Conservation (phyloP, 306 rosid genomes). For the Arachis stenosperma region DNA sequence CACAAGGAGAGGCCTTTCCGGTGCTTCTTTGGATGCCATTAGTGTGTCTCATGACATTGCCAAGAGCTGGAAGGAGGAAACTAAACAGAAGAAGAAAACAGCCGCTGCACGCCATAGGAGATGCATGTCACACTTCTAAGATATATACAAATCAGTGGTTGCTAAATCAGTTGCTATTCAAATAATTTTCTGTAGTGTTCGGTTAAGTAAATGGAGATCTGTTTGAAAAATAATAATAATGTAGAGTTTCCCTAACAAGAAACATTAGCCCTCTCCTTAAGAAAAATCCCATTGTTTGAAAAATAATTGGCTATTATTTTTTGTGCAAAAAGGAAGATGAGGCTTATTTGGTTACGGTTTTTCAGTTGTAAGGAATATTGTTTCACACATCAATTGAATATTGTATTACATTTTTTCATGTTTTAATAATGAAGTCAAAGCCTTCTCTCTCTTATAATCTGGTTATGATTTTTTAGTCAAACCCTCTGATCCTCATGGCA, state of each 20-base stretch:
- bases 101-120: slow-evolving; percentile 76
- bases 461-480: slow-evolving; percentile 30
- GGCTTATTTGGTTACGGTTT: slow-evolving; percentile 51
- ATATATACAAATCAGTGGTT: neutral
- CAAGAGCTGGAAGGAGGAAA: slow-evolving; percentile 85
- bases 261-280: slow-evolving; percentile 65
- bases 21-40: slow-evolving; percentile 85
- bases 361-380: slow-evolving; percentile 44
- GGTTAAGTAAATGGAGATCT: slow-evolving; percentile 2
- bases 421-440: slow-evolving; percentile 39
- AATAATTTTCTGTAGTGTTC: too few species aligned
- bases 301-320: slow-evolving; percentile 38
- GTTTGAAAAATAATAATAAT: slow-evolving; percentile 31
- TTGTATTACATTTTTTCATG: slow-evolving; percentile 18
- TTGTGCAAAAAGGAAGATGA: slow-evolving; percentile 67
- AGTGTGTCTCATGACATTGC: slow-evolving; percentile 89
- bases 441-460: slow-evolving; percentile 24
- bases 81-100: slow-evolving; percentile 63
- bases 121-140: slow-evolving; percentile 82
- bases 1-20: slow-evolving; percentile 86
- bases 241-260: slow-evolving; percentile 26
- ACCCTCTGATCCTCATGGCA: slow-evolving; percentile 32
- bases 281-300: slow-evolving; percentile 23
- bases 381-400: slow-evolving; percentile 33
- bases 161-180: too few species aligned